These are phyloP conservation scores for Passalora sequoiae DNA, from an alignment of 2,329 filamentous ascomycete species.

Conservation along the genomic window DNA sequence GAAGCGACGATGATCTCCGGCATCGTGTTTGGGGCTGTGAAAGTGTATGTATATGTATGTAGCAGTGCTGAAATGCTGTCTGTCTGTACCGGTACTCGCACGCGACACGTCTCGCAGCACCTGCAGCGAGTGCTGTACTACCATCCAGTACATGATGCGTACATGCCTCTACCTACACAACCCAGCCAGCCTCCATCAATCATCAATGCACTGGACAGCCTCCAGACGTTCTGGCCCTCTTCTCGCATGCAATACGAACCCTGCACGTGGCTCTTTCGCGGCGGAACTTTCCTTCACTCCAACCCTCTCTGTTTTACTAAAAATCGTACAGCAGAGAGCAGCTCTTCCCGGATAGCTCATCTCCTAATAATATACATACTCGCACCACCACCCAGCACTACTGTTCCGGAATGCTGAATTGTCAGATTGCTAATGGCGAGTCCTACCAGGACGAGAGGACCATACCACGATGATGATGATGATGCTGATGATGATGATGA, in stretches of 20 bases:
- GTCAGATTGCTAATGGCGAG: too few species aligned
- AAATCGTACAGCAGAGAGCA: background rate
- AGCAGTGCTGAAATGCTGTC: too few species aligned
- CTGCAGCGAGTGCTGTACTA: too few species aligned
- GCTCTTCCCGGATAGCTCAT: background rate
- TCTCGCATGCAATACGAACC: background rate
- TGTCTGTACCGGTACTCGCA: background rate
- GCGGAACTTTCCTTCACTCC: background rate
- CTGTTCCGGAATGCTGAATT: background rate
- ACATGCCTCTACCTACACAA: background rate
- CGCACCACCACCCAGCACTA: background rate
- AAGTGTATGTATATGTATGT: too few species aligned
- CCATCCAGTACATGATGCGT: background rate
- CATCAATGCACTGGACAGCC: too few species aligned
- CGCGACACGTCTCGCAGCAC: too few species aligned
- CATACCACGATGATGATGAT: background rate
- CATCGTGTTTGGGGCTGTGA: background rate
- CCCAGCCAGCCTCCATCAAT: too few species aligned
- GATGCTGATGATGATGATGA: too few species aligned
- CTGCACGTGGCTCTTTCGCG: background rate
- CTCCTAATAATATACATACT: background rate
- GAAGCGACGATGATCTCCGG: background rate
- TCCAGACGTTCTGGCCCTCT: too few species aligned
- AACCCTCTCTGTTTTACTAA: background rate
- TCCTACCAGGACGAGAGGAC: background rate